These are phyloP conservation scores for Sordaria brevicollis DNA, from an alignment of 495 filamentous ascomycete genomes.

Conservation along the genomic window DNA sequence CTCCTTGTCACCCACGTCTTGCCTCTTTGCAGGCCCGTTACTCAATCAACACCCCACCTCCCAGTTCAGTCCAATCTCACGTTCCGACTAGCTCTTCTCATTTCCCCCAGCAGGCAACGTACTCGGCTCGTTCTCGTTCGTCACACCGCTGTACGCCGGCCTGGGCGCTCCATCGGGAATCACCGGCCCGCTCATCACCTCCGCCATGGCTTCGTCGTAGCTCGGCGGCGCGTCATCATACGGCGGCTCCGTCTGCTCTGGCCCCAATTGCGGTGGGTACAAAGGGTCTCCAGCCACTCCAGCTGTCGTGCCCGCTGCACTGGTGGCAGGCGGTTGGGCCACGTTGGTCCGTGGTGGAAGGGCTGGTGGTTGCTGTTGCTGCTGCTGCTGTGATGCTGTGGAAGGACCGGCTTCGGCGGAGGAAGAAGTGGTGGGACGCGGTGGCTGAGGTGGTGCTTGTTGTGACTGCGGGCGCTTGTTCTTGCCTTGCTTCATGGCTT, in stretches of 20 bases:
- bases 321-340: conserved; percentile 9
- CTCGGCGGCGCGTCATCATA: conserved; percentile 62
- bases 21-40: too few relatives aligned
- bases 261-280: conserved; percentile 37
- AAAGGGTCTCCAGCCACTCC: conserved; percentile 21
- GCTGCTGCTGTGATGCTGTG: conserved; percentile 9
- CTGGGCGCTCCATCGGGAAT: conserved; percentile 20
- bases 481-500: conserved; percentile 45
- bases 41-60: too few relatives aligned
- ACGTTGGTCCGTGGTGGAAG: conserved; percentile 10
- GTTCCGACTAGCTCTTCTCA: conserved; percentile 18
- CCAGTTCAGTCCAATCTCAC: too few relatives aligned
- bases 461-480: conserved; percentile 1
- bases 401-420: conserved; percentile 1
- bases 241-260: conserved; percentile 18
- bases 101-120: conserved; percentile 17
- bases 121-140: conserved; percentile 38
- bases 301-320: conserved; percentile 3
- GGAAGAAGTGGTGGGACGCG: conserved; percentile 14
- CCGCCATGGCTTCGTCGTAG: conserved; percentile 87
- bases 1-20: too few relatives aligned
- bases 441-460: conserved; percentile 24
- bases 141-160: conserved; percentile 39
- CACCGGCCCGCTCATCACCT: conserved; percentile 44
- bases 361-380: conserved; percentile 6